These are phyloP conservation scores for Pulveroboletus frians DNA, from an alignment of 768 basidiomycete genomes.

Conservation along the genomic window DNA sequence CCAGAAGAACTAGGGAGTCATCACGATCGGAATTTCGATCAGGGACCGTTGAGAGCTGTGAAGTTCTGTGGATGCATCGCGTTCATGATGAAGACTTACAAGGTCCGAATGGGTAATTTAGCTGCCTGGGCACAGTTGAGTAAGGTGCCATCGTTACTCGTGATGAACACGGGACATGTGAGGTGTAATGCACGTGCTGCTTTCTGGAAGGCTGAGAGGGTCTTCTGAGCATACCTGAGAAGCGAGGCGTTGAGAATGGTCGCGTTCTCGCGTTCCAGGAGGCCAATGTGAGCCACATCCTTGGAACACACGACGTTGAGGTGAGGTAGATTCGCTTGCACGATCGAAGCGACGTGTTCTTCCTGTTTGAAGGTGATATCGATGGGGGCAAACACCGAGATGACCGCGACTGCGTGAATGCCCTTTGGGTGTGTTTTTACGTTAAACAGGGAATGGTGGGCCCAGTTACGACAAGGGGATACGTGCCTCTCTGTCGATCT, in stretches of 20 bases:
- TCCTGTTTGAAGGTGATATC: constrained; percentile 44
- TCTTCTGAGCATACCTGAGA: constrained; percentile 51
- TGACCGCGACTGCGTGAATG: constrained; percentile 37
- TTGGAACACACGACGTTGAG: constrained; percentile 50
- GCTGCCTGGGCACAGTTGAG: constrained; percentile 46
- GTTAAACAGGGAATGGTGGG: not conserved
- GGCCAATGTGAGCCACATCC: constrained; percentile 53
- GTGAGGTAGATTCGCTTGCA: constrained; percentile 36
- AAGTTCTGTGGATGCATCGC: constrained; percentile 7
- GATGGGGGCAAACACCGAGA: constrained; percentile 46
- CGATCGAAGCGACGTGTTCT: constrained; percentile 39
- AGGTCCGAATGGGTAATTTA: constrained; percentile 58
- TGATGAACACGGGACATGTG: constrained; percentile 48
- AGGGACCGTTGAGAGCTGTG: not conserved
- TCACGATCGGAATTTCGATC: constrained; percentile 8
- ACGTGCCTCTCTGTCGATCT: constrained; percentile 32
- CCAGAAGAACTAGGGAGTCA: constrained; percentile 37
- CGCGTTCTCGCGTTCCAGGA: constrained; percentile 64
- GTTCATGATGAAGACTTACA: constrained; percentile 27
- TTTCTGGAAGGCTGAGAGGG: constrained; percentile 48
- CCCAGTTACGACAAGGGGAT: not conserved
- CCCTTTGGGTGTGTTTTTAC: constrained; percentile 9
- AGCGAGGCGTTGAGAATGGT: constrained; percentile 64
- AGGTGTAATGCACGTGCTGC: constrained; percentile 46
- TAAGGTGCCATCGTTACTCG: constrained; percentile 58